Conservation (phyloP, 768 basidiomycete genomes). For the Boletus vermiculosoides region DNA sequence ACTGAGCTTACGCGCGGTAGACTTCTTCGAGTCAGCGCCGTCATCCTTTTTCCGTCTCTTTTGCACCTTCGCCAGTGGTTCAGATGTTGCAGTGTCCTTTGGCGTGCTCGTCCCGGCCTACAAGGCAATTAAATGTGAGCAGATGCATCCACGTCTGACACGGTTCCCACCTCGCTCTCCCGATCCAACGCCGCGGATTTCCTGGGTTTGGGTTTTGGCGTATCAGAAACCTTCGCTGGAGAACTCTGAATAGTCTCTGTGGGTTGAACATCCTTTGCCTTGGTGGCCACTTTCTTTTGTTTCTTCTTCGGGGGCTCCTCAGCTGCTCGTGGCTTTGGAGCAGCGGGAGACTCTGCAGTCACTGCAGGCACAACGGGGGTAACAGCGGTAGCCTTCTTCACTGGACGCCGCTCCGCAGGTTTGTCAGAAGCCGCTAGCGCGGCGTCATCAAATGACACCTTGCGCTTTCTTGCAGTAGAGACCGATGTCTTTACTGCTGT, state of each 20-base stretch:
- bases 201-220: constrained; percentile 1
- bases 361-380: not conserved
- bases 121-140: constrained; percentile 3
- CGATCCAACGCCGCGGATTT: constrained; percentile 4
- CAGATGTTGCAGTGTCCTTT: not conserved
- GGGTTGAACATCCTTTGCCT: constrained; percentile 5
- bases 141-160: not conserved
- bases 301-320: constrained; percentile 21
- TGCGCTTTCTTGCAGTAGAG: constrained; percentile 28
- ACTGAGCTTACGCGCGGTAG: constrained; percentile 14
- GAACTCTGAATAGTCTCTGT: not conserved
- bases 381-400: constrained; percentile 7
- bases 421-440: not conserved
- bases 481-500: not conserved
- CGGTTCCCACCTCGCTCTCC: constrained; percentile 12
- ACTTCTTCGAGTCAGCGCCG: not conserved
- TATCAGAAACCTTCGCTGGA: constrained; percentile 9
- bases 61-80: constrained; percentile 3
- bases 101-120: constrained; percentile 7
- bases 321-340: not conserved
- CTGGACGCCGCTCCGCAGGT: not conserved
- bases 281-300: constrained; percentile 6
- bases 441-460: constrained; percentile 10
- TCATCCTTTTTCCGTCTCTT: constrained; percentile 11
- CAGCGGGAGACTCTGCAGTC: not conserved